Percentiles rank a stretch among this genome's conserved stretches.
Evolutionary conservation across 2,329 filamentous ascomycete species (phyloP).

Genomic region (Anthostomella pinea): DNA sequence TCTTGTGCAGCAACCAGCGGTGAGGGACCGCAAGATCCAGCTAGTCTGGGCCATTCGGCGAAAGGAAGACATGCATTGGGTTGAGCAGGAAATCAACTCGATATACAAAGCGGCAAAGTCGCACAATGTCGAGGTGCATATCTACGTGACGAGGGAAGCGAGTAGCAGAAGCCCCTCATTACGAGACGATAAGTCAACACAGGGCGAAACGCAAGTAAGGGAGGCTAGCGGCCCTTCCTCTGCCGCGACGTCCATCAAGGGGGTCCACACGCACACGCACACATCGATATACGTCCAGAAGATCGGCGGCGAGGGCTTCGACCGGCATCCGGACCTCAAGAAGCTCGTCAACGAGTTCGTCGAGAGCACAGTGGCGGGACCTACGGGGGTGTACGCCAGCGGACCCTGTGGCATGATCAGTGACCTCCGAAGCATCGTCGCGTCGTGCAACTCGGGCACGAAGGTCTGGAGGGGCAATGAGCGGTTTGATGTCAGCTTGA

Average conservation of each 20-base stretch:
- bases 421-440: slow-evolving; percentile 54
- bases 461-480: slow-evolving; percentile 59
- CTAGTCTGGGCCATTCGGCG: slow-evolving; percentile 65
- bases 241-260: slow-evolving; percentile 17
- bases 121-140: slow-evolving; percentile 47
- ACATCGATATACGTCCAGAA: slow-evolving; percentile 29
- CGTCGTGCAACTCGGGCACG: slow-evolving; percentile 47
- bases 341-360: slow-evolving; percentile 49
- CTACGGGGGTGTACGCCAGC: slow-evolving; percentile 57
- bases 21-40: slow-evolving; percentile 47
- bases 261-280: too few relatives aligned
- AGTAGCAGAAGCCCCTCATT: slow-evolving; percentile 26
- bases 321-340: slow-evolving; percentile 44
- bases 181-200: slow-evolving; percentile 24
- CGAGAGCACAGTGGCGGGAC: slow-evolving; percentile 42
- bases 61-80: slow-evolving; percentile 54
- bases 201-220: slow-evolving; percentile 23
- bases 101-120: slow-evolving; percentile 40
- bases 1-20: slow-evolving; percentile 28
- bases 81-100: slow-evolving; percentile 52
- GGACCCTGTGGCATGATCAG: slow-evolving; percentile 59
- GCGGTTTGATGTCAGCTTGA: slow-evolving; percentile 52
- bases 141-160: slow-evolving; percentile 58
- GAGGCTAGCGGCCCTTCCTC: slow-evolving; percentile 21
- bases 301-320: slow-evolving; percentile 27